Evolutionary conservation across 331 rosid genomes (phyloP).

Genomic region (Ulmus americana): DNA sequence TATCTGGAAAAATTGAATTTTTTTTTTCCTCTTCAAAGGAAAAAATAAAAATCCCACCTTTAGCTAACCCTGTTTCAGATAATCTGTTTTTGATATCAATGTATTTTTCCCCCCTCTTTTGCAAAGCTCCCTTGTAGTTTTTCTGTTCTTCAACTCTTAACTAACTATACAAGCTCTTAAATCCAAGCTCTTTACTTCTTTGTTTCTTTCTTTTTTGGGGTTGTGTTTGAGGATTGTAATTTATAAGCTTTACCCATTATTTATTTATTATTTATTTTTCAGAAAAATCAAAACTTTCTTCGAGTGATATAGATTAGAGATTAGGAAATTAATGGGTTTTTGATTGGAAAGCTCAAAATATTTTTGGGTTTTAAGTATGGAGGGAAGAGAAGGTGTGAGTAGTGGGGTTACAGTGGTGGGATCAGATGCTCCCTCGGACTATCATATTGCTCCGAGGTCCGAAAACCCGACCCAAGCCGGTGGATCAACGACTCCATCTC

Average conservation of each 20-base stretch:
- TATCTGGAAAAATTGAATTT: constrained; percentile 17
- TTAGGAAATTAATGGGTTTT: constrained; percentile 37
- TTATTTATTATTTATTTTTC: constrained; percentile 5
- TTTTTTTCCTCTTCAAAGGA: constrained; percentile 16
- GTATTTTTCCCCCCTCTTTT: neutral
- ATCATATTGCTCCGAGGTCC: constrained; percentile 77
- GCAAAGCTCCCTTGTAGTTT: constrained; percentile 16
- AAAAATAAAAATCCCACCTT: constrained; percentile 14
- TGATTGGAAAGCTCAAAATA: constrained; percentile 34
- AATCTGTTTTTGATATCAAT: constrained; percentile 22
- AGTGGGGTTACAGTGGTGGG: constrained; percentile 95
- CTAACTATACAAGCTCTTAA: constrained; percentile 20
- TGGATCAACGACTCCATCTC: constrained; percentile 42
- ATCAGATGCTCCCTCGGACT: constrained; percentile 95
- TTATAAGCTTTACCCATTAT: neutral
- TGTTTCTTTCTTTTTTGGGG: neutral
- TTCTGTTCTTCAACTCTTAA: neutral
- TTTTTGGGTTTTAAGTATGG: constrained; percentile 60
- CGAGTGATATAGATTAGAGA: constrained; percentile 20
- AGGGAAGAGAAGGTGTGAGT: constrained; percentile 63
- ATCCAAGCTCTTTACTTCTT: neutral
- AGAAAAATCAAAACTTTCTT: neutral
- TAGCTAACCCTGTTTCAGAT: constrained; percentile 15
- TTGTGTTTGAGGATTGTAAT: constrained; percentile 16
- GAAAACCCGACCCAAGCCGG: constrained; percentile 42